Conservation (phyloP, 2,329 filamentous ascomycete genomes). For the Colletotrichum destructivum region DNA sequence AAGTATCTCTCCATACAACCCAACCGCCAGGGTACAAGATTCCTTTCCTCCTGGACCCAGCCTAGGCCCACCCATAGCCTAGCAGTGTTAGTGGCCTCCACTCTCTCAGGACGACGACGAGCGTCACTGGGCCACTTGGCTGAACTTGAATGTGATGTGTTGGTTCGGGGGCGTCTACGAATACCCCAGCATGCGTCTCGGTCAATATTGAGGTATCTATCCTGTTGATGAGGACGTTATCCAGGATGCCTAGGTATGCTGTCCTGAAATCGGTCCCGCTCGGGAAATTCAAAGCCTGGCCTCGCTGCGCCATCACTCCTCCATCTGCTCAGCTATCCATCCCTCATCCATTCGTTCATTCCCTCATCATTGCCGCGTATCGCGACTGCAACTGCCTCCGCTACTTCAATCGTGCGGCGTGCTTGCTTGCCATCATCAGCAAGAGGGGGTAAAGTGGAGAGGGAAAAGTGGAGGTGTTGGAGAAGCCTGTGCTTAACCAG, state of each 20-base stretch:
- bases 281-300: too few species aligned
- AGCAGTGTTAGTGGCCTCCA: constrained; percentile 9
- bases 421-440: too few species aligned
- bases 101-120: constrained; percentile 9
- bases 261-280: background rate
- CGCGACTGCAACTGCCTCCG: too few species aligned
- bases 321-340: too few species aligned
- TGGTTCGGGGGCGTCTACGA: constrained; percentile 1
- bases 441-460: too few species aligned
- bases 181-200: background rate
- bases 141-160: constrained; percentile 1
- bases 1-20: background rate
- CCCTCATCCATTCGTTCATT: too few species aligned
- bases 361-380: too few species aligned
- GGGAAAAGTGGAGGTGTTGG: too few species aligned
- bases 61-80: too few species aligned
- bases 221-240: background rate
- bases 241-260: background rate
- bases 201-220: background rate
- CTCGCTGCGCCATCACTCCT: too few species aligned
- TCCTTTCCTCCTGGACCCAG: background rate
- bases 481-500: too few species aligned
- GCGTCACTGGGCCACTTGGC: constrained; percentile 19
- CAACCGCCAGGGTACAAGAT: background rate
- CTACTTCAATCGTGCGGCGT: too few species aligned